Evolutionary conservation across 1,284 basidiomycete species (phyloP).

Genomic region (Tilletiopsis washingtonensis): DNA sequence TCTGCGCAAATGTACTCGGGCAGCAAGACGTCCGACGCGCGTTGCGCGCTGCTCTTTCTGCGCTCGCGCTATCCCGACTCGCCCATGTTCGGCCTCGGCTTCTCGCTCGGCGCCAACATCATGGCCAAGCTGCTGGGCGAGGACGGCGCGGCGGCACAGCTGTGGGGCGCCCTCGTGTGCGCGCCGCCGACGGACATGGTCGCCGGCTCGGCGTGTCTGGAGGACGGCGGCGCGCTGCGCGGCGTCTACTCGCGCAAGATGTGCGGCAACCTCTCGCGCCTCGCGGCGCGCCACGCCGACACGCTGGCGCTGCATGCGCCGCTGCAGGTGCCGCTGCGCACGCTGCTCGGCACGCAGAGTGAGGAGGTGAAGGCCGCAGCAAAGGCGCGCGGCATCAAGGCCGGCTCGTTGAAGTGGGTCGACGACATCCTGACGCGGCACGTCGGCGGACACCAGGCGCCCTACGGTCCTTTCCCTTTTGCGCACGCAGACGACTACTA

Average conservation of each 20-base stretch:
- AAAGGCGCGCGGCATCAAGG: not conserved
- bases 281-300: constrained; percentile 25
- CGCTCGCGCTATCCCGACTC: constrained; percentile 67
- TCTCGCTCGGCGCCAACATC: constrained; percentile 88
- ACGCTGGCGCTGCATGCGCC: constrained; percentile 30
- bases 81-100: constrained; percentile 76
- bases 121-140: constrained; percentile 85
- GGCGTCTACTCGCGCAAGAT: constrained; percentile 74
- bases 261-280: constrained; percentile 63
- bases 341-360: constrained; percentile 18
- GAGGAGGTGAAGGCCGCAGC: not conserved
- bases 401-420: constrained; percentile 46
- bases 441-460: constrained; percentile 60
- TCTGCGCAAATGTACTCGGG: constrained; percentile 72
- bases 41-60: constrained; percentile 71
- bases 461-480: constrained; percentile 32
- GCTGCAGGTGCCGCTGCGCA: constrained; percentile 22
- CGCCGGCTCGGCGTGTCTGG: constrained; percentile 53
- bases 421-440: constrained; percentile 61
- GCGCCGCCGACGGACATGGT: constrained; percentile 72
- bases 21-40: constrained; percentile 70
- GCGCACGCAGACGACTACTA: constrained; percentile 74
- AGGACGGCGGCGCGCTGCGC: constrained; percentile 54
- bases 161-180: constrained; percentile 62
- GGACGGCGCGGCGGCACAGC: constrained; percentile 67